phyloP scores from a whole-genome alignment of 1,284 basidiomycete genomes.

The Ustilago crameri region DNA sequence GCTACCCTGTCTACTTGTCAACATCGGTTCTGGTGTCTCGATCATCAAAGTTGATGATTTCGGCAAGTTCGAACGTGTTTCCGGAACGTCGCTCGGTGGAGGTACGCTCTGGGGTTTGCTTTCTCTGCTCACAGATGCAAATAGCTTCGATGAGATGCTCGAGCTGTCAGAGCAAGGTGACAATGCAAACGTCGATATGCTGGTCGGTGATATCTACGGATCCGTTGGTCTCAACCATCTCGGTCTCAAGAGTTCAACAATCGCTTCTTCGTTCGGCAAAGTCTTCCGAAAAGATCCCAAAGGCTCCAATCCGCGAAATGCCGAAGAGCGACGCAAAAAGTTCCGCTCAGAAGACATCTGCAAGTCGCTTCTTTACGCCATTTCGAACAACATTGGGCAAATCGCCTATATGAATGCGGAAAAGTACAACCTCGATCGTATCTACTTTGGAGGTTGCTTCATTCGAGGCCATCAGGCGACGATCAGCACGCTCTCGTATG shows the following conservation, averaged over 20 bases:
- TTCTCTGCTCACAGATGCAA: conserved; percentile 93
- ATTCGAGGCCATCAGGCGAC: conserved; percentile 98
- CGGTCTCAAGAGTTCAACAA: conserved; percentile 95
- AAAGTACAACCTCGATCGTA: conserved; percentile 94
- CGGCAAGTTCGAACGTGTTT: conserved; percentile 94
- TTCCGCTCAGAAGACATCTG: conserved; percentile 95
- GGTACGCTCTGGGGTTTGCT: conserved; percentile 98
- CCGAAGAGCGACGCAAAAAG: conserved; percentile 72
- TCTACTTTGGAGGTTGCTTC: conserved; percentile 99
- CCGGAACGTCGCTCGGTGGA: conserved; percentile 96
- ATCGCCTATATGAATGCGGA: conserved; percentile 99
- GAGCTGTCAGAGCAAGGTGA: conserved; percentile 91
- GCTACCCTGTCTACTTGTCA: conserved; percentile 94
- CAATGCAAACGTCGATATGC: conserved; percentile 95
- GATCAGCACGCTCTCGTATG: conserved; percentile 96
- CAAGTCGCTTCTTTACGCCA: conserved; percentile 85
- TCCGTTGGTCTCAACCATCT: conserved; percentile 73
- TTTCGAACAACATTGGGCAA: conserved; percentile 99
- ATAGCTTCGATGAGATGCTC: conserved; percentile 97
- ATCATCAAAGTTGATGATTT: conserved; percentile 97
- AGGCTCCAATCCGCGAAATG: conserved; percentile 25
- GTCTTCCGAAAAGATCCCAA: conserved; percentile 83
- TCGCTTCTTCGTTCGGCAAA: conserved; percentile 97
- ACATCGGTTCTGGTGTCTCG: conserved; percentile 97
- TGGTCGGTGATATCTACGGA: conserved; percentile 98